Evolutionary conservation across 208 protist species (phyloP), one percentile per base, ranked within the genome.

Genomic region (Acanthamoeba royreba): DNA sequence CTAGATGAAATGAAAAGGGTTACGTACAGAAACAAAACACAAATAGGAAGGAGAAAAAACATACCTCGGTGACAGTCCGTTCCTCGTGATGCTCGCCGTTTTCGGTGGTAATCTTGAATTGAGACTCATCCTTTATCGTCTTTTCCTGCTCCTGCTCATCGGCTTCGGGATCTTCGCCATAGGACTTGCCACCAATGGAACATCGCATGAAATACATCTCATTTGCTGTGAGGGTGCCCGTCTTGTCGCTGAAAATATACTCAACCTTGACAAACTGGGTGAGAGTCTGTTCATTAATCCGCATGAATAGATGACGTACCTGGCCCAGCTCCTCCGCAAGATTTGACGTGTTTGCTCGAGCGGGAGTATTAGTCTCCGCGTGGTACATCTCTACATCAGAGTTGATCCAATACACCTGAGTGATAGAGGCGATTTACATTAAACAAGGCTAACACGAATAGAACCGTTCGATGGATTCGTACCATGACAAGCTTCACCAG

Each of bases 171-270:
- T 90, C 83, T 13, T 90, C 83, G 28, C 74, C 77, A 79, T 92
- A 94, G 42, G 47, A 28, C 31, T 94, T 94, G 28, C 91, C 95
- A 43, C 52, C 94, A 35, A 98, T 93, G 33, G 90, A 95, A 55
- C 96, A 97, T 11, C 72, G 63, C 25, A 94, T 72, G 69, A 97
- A 97, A 31, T 91, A 66, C 97, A 98, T 97, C 47, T 95, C 88
- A 93, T 98, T 98, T 31, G 94, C 52, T n/a, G 97, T 98, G 2
- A 98, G 95, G 5, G 97, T 98, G 38, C 97, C 97, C 19, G 97
- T 98, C 95, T 98, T 98, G 97, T 98, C 97, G 28, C 94, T 96
- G 85, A 98, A 98, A 17, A 87, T 90, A 52, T 90, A 90, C 49
- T 90, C 83, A 35, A 90, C 52, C 77, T n/a, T n/a, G 97, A 94